Evolutionary conservation across 2,329 filamentous ascomycete species (phyloP).

Genomic region (Drechslera avenae): DNA sequence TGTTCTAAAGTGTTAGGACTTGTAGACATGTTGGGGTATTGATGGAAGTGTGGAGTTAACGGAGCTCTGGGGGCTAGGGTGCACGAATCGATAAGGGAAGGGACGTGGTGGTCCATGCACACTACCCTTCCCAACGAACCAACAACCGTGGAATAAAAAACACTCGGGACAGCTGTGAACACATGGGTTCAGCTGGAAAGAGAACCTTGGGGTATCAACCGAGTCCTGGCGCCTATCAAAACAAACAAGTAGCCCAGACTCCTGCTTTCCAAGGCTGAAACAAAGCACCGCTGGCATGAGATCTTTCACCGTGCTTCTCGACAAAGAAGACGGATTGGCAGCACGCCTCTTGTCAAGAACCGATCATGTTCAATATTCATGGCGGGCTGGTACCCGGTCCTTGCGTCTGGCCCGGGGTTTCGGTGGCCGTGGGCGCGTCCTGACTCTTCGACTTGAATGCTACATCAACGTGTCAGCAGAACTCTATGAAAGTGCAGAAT

Average conservation of each 20-base stretch:
- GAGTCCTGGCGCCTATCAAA: conserved; percentile 21
- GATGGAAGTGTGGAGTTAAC: conserved; percentile 25
- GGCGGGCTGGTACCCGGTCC: conserved; percentile 29
- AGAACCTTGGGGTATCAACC: conserved; percentile 32
- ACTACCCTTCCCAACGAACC: conserved; percentile 13
- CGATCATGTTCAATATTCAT: not conserved
- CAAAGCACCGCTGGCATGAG: not conserved
- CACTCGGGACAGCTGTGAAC: not conserved
- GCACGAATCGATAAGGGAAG: conserved; percentile 26
- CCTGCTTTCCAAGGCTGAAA: not conserved
- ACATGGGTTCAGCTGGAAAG: conserved; percentile 2
- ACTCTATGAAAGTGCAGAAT: not conserved
- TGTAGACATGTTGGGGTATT: conserved; percentile 37
- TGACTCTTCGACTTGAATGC: conserved; percentile 49
- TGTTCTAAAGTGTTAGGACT: conserved; percentile 26
- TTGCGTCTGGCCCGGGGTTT: conserved; percentile 19
- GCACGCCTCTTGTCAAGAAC: not conserved
- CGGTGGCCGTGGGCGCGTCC: conserved; percentile 30
- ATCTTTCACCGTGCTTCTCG: not conserved
- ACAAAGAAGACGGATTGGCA: not conserved
- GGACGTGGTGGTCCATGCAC: conserved; percentile 26
- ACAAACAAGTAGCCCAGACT: conserved; percentile 1
- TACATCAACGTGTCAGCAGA: conserved; percentile 24
- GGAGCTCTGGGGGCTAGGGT: conserved; percentile 26
- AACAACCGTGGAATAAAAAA: conserved; percentile 1